phyloP scores from a whole-genome alignment of 768 basidiomycete genomes.

The Zangia roseola region DNA sequence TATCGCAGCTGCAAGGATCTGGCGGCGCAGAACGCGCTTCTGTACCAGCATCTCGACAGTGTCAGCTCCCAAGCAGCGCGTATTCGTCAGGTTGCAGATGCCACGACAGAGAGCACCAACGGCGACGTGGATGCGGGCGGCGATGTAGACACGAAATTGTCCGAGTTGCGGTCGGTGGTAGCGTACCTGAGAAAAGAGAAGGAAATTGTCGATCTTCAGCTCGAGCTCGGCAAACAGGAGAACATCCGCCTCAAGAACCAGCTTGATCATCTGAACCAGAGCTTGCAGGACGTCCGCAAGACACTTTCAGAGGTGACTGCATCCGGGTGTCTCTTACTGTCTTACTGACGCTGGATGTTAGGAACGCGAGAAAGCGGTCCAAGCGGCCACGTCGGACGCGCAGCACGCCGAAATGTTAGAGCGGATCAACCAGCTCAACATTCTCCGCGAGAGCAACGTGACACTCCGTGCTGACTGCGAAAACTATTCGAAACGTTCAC shows the following conservation, averaged over 20 bases:
- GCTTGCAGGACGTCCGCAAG: constrained; percentile 65
- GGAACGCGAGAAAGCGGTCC: constrained; percentile 80
- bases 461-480: constrained; percentile 80
- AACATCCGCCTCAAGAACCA: constrained; percentile 71
- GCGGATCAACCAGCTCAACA: constrained; percentile 82
- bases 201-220: constrained; percentile 85
- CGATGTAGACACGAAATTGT: constrained; percentile 60
- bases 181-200: constrained; percentile 87
- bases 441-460: constrained; percentile 84
- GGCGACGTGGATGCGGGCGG: constrained; percentile 47
- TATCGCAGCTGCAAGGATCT: constrained; percentile 66
- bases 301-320: constrained; percentile 65
- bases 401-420: constrained; percentile 85
- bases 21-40: constrained; percentile 66
- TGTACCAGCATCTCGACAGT: constrained; percentile 83
- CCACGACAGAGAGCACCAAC: constrained; percentile 38
- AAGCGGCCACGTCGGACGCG: constrained; percentile 66
- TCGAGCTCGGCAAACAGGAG: constrained; percentile 79
- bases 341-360: constrained; percentile 27
- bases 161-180: constrained; percentile 76
- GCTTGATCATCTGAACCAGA: constrained; percentile 69
- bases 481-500: constrained; percentile 62
- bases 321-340: background rate
- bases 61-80: constrained; percentile 79
- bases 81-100: constrained; percentile 70